These are phyloP conservation scores for Microstegium vimineum DNA, from an alignment of 176 grass and related monocot species.

Conservation along the genomic window DNA sequence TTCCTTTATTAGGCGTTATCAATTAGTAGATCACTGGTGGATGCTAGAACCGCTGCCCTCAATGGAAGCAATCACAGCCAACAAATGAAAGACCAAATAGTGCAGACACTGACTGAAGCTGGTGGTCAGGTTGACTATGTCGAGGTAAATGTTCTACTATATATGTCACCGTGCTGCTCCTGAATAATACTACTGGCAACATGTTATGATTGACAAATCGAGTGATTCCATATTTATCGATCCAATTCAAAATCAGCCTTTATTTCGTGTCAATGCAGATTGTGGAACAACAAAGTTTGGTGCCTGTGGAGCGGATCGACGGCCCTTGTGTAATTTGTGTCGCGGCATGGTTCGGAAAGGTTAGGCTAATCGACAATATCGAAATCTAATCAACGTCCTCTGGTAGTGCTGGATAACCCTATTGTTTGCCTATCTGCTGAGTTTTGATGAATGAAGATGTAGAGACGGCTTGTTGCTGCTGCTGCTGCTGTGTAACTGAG, in stretches of 20 bases:
- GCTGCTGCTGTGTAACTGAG: no score
- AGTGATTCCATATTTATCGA: background rate
- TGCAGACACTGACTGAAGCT: constrained; percentile 46
- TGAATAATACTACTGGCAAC: background rate
- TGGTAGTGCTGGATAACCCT: background rate
- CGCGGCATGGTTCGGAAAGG: constrained; percentile 75
- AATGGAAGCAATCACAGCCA: constrained; percentile 44
- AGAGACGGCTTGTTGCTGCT: background rate
- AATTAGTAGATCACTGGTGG: constrained; percentile 56
- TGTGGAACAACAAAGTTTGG: constrained; percentile 68
- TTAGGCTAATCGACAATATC: constrained; percentile 77
- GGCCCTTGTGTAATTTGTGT: constrained; percentile 56
- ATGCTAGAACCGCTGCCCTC: constrained; percentile 56
- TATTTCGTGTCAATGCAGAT: constrained; percentile 36
- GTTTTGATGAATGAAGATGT: background rate
- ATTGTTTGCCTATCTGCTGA: background rate
- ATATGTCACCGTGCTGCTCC: background rate
- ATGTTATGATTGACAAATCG: background rate
- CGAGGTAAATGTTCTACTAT: constrained; percentile 49
- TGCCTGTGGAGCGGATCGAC: constrained; percentile 38
- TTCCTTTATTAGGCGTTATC: constrained; percentile 60
- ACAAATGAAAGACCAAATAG: constrained; percentile 59
- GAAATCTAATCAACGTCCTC: constrained; percentile 39
- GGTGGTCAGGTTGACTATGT: constrained; percentile 84
- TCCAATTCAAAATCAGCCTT: background rate